phyloP scores from a whole-genome alignment of 768 basidiomycete species.

The Pleurotus tuber-regium region DNA sequence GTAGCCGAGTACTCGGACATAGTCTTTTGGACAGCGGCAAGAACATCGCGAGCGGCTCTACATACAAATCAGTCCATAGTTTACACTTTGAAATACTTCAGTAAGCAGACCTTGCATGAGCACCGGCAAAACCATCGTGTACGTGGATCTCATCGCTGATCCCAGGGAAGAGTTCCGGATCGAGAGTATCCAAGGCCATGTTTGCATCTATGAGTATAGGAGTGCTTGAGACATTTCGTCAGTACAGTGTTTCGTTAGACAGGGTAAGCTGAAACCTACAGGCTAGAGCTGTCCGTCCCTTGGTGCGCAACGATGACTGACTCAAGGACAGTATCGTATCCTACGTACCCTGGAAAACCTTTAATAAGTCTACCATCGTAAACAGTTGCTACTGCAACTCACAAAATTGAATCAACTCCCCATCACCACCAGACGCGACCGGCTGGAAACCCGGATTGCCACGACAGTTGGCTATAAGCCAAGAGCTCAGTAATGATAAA shows the following conservation, averaged over 20 bases:
- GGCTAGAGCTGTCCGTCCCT: conserved; percentile 35
- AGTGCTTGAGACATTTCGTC: conserved; percentile 21
- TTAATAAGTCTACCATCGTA: neutral
- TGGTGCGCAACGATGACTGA: conserved; percentile 44
- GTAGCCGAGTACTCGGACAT: conserved; percentile 32
- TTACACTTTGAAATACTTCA: conserved; percentile 41
- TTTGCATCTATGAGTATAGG: conserved; percentile 38
- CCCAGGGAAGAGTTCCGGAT: conserved; percentile 43
- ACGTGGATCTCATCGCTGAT: conserved; percentile 35
- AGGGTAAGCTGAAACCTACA: conserved; percentile 24
- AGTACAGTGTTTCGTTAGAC: neutral
- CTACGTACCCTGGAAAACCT: conserved; percentile 21
- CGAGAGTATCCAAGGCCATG: conserved; percentile 27
- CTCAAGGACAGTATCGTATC: conserved; percentile 27
- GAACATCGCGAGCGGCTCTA: conserved; percentile 41
- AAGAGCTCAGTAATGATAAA: too few species aligned
- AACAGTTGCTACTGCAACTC: conserved; percentile 5
- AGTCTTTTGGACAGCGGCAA: conserved; percentile 36
- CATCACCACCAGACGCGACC: conserved; percentile 44
- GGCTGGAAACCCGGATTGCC: conserved; percentile 26
- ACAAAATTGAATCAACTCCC: conserved; percentile 38
- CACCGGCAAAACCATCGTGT: conserved; percentile 42
- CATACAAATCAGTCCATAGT: conserved; percentile 10
- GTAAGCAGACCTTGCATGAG: conserved; percentile 38
- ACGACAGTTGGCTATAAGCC: conserved; percentile 7